These are phyloP conservation scores for Phlebiopsis flavidoalba DNA, from an alignment of 768 basidiomycete species.

Conservation along the genomic window DNA sequence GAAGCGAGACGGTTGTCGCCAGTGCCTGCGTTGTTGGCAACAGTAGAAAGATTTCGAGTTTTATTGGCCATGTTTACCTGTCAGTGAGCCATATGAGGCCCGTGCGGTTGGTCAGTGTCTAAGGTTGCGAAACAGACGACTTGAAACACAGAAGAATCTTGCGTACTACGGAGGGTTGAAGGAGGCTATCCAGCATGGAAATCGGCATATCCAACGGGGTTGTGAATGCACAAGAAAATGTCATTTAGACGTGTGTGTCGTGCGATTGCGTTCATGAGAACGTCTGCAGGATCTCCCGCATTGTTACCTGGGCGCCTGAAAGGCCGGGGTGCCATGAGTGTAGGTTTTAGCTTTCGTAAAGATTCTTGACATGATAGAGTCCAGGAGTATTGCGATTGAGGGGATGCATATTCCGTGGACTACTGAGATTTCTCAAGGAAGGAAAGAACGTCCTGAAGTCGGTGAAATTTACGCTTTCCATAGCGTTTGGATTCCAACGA, in stretches of 20 bases:
- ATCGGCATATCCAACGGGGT: neutral
- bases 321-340: neutral
- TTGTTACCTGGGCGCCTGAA: too few species aligned
- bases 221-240: neutral
- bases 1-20: neutral
- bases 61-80: neutral
- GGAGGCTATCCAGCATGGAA: neutral
- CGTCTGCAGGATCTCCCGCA: too few species aligned
- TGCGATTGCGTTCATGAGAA: neutral
- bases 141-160: neutral
- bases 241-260: neutral
- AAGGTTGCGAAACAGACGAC: neutral
- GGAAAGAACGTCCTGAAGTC: neutral
- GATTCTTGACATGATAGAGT: neutral
- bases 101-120: neutral
- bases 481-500: neutral
- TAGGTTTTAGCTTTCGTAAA: neutral
- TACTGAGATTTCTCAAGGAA: neutral
- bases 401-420: neutral
- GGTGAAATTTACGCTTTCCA: neutral
- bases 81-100: neutral
- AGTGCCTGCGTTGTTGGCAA: too few species aligned
- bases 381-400: neutral
- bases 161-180: neutral
- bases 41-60: conserved; percentile 1